Base-by-base conservation (phyloP, 2,329 filamentous ascomycete species). In the Penicillium concentricum region DNA sequence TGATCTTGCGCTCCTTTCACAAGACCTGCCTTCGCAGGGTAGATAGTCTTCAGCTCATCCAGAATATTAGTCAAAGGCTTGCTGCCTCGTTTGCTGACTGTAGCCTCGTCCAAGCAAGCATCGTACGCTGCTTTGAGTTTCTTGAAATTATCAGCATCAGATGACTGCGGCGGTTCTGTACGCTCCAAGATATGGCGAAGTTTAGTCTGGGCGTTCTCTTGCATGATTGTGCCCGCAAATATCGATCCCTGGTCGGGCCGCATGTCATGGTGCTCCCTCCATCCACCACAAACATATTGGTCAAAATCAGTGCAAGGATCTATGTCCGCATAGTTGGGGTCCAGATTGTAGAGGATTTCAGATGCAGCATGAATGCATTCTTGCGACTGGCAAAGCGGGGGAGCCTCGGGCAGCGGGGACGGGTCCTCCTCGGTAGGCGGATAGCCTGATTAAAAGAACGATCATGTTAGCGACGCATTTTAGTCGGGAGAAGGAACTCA, bases 271-370 rank as follows among this genome's bases (percentile, higher is more conserved):
- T 77, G 79, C 22, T 84, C 78, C 51, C 81, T 78, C 82, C 87
- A 90, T 12, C 87, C 87, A 54, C 85, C 86, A 64, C 87, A 90
- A 20, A 85, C 85, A 54, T 86, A 81, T 68, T 86, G 78, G 58
- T 89, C 85, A 58, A 91, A 91, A 66, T 89, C 74, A n/a, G 78
- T 81, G 64, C 88, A 91, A 1, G 88, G 83, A 67, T 90, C 86
- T 38, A 90, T 76, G 2, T 83, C 72, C 57, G 82, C 77, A 70
- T 88, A 86, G 49, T 85, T 76, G 8, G 85, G 82, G 16, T 84
- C 82, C 15, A 88, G 73, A 57, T 85, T 87, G 61, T 84, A 82
- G 9, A 87, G 77, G 38, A 88, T 81, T 60, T 83, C 81, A 13
- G 84, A 85, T 5, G 85, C 81, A 13, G 85, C 85, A 64, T 87